A percentile compares a stretch with the other conserved stretches of the same genome.
Evolutionary conservation across 2,329 filamentous ascomycete genomes (phyloP).

Genomic region (Alternaria sp.): DNA sequence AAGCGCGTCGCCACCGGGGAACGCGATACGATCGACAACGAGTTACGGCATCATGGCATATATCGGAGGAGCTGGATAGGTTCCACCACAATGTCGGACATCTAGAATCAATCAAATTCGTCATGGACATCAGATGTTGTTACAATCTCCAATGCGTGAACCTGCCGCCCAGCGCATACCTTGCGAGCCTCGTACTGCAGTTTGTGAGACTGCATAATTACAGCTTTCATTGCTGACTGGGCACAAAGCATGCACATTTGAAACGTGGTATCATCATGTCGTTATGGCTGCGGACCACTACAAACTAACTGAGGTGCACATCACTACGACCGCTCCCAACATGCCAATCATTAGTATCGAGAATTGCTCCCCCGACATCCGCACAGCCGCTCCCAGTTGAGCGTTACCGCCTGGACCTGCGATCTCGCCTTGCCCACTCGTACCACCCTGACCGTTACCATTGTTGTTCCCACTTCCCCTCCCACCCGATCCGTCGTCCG

Average conservation of each 20-base stretch:
- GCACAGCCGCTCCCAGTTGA: conserved; percentile 14
- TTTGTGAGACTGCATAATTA: not conserved
- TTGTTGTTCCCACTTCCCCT: not conserved
- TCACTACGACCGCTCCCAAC: conserved; percentile 14
- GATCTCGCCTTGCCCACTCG: conserved; percentile 15
- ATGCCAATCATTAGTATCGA: conserved; percentile 19
- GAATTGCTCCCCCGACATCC: conserved; percentile 12
- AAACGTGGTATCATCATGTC: not conserved
- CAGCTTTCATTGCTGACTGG: not conserved
- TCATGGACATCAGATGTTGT: conserved; percentile 17
- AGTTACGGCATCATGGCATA: conserved; percentile 35
- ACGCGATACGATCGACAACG: conserved; percentile 28
- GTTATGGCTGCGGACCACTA: not conserved
- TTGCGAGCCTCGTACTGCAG: not conserved
- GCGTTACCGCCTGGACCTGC: conserved; percentile 1
- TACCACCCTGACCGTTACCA: conserved; percentile 1
- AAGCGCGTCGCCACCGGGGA: conserved; percentile 35
- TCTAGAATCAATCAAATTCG: conserved; percentile 36
- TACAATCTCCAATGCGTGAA: not conserved
- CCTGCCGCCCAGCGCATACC: not conserved
- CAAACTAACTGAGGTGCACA: conserved; percentile 17
- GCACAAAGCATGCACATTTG: not conserved
- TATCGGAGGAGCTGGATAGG: conserved; percentile 30
- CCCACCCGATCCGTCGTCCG: conserved; percentile 18
- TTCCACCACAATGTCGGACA: conserved; percentile 31